Conservation (phyloP, 805 yeast species). For the Pichia rugopelliculosa region DNA sequence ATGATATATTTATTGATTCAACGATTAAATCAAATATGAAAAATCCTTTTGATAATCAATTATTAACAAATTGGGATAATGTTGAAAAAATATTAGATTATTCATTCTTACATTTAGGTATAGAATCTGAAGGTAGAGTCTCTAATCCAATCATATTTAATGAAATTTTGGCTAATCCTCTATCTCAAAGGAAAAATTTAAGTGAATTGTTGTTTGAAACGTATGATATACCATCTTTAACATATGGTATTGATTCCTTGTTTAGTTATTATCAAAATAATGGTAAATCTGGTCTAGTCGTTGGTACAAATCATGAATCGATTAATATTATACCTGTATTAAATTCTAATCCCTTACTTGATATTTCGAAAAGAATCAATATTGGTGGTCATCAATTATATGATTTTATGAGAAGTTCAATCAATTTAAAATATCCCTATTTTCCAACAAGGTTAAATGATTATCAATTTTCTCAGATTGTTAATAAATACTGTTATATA, state of each 20-base stretch:
- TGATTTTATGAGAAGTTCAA: slow-evolving; percentile 51
- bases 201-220: slow-evolving; percentile 82
- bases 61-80: slow-evolving; percentile 89
- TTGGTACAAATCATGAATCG: slow-evolving; percentile 76
- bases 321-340: slow-evolving; percentile 79
- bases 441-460: slow-evolving; percentile 70
- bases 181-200: slow-evolving; percentile 62
- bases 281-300: slow-evolving; percentile 61
- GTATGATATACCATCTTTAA: slow-evolving; percentile 64
- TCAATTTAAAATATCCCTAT: slow-evolving; percentile 81
- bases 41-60: slow-evolving; percentile 80
- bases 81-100: slow-evolving; percentile 80
- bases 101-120: slow-evolving; percentile 72
- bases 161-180: slow-evolving; percentile 68
- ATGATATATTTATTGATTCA: slow-evolving; percentile 69
- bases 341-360: slow-evolving; percentile 55
- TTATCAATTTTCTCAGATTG: slow-evolving; percentile 57
- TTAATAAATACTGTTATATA: slow-evolving; percentile 73
- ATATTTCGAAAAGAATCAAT: slow-evolving; percentile 71
- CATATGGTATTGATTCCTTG: slow-evolving; percentile 77
- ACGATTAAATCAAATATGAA: slow-evolving; percentile 59
- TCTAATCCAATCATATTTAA: slow-evolving; percentile 76
- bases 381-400: slow-evolving; percentile 84
- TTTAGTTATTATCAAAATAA: slow-evolving; percentile 67
- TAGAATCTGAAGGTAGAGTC: slow-evolving; percentile 43